phyloP scores from a whole-genome alignment of 148 eudicot genomes.

The Hydrangea macrophylla region DNA sequence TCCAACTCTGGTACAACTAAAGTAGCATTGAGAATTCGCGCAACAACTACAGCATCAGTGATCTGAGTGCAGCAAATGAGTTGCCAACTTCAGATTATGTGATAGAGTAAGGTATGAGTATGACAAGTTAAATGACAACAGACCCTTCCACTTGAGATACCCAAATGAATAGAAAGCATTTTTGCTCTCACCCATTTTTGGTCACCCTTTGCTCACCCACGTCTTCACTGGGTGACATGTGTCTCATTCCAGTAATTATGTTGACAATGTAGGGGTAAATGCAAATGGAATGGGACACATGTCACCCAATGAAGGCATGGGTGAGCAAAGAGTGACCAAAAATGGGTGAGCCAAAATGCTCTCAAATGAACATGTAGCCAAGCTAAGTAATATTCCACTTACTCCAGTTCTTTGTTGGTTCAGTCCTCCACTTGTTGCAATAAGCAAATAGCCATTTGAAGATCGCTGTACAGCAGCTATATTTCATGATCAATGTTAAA shows the following conservation, averaged over 20 bases:
- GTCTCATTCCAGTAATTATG: too few species aligned
- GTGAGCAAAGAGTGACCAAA: too few species aligned
- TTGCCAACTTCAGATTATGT: constrained; percentile 14
- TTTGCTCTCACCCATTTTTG: too few species aligned
- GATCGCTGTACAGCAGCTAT: constrained; percentile 63
- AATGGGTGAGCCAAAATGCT: too few species aligned
- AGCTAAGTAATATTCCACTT: constrained; percentile 31
- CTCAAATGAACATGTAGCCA: constrained; percentile 8
- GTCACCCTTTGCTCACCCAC: too few species aligned
- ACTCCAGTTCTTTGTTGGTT: constrained; percentile 99
- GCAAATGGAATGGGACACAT: too few species aligned
- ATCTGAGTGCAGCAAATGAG: constrained; percentile 46
- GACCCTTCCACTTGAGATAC: background rate
- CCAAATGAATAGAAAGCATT: too few species aligned
- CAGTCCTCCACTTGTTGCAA: constrained; percentile 95
- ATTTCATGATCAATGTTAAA: constrained; percentile 21
- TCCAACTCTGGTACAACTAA: constrained; percentile 87
- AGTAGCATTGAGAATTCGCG: constrained; percentile 91
- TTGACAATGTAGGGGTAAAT: too few species aligned
- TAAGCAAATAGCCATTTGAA: constrained; percentile 89
- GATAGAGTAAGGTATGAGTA: constrained; percentile 1
- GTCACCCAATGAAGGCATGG: too few species aligned
- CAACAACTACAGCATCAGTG: constrained; percentile 95
- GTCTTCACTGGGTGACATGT: too few species aligned
- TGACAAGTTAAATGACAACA: constrained; percentile 5